Base-by-base conservation (phyloP, 2,329 filamentous ascomycete species). In the Ascosphaera acerosa region DNA sequence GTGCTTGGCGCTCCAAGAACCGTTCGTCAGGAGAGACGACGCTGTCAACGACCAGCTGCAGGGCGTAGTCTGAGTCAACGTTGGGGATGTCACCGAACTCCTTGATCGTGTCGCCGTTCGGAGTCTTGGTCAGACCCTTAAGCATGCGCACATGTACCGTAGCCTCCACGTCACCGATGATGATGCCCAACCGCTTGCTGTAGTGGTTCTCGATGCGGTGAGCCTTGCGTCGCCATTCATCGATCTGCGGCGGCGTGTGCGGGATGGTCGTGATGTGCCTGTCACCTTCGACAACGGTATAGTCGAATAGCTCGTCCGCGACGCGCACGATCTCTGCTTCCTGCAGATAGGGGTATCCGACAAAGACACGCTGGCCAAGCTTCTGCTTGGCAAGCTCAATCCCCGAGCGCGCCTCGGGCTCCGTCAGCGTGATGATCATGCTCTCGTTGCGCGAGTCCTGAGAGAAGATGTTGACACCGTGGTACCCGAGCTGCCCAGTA, bases 371-470 rank as follows among this genome's bases (percentile, higher is more conserved):
- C 50, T 84, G 66, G 28, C 82, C 84, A 28, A 97, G 62, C 46
- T 80, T 84, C 31, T 59, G 54, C 48, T 80, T 78, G 33, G 82
- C 82, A 33, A 66, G 56, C 40, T 76, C 70, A 15, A 71, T 60
- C 38, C 66, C 76, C 30, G 74, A 70, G 20, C 74, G 70, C 35
- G 57, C 54, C 38, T 82, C 78, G 0, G 76, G 67, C 22, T 78
- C 73, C 18, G 71, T 62, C 31, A 97, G 59, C 2, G 78, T 91
- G 34, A 94, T 65, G 15, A 94, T 68, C 70, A 94, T 82, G 51
- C 84, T 97, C 51, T 92, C 82, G 45, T 94, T 94, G 31, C 80
- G 73, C 48, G 82, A 92, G 41, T 94, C 87, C 42, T 84, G 71
- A 47, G 91, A 81, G 57, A 97, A 97, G 19, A 97, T 80, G 38